Base-by-base conservation (phyloP, 192 early-diverging fungal species). In the Coemansia guatemalensis region DNA sequence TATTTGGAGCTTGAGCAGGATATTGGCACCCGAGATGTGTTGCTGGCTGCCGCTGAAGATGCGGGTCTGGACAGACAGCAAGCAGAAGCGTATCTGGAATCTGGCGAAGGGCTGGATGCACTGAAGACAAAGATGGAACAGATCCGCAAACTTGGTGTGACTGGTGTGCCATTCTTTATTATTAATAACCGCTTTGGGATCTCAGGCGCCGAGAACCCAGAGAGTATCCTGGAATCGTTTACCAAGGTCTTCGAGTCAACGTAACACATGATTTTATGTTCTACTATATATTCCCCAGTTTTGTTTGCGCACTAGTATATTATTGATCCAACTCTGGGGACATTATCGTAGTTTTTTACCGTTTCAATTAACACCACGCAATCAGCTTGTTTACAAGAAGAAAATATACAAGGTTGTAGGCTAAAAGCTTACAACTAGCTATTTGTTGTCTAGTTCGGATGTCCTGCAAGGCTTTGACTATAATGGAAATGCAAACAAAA, bases 1-100 rank as follows among this genome's bases (percentile, higher is more conserved):
- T 94, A 93, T 64, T 90, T 89, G 82, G 92, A 94, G 74, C 55
- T 85, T 25, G 82, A 85, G 52, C 70, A 87, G 68, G 87, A 89
- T 67, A 80, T 91, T 53, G 84, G 83, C 48, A 87, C 89, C 39
- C 41, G 62, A n/a, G 67, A 86, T 0, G 82, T 85, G 1, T 66
- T 94, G 32, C 75, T 84, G 17, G 77, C 63, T 4, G 83, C 76
- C 7, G 90, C 87, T 5, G 83, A 60, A 21, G 81, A 80, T 33
- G 87, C 75, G 17, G 91, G 89, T 0, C 65, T 92, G 51, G 82
- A 91, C 53, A 44, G 65, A 22, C 65, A 58, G 7, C 65, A 85
- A 52, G 80, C 80, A 4, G 53, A 69, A 25, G 60, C 47, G 24
- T 90, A 84, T 53, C 56, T 92, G 39, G 82, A 78, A 4, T 85